Base-by-base conservation (phyloP, 2,329 filamentous ascomycete species). In the Aspergillus ruber region DNA sequence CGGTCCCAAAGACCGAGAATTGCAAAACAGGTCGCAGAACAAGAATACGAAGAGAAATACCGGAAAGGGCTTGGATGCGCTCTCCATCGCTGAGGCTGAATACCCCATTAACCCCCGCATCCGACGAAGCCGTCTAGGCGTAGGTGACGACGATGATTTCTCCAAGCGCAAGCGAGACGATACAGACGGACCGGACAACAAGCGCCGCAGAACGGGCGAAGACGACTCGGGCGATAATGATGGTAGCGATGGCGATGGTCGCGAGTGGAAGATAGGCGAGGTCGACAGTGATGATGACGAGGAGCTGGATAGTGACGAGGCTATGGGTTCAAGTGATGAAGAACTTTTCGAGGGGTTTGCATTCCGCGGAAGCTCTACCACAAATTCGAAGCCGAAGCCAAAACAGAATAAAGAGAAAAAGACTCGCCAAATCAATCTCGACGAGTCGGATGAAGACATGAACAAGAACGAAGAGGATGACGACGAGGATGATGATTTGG, bases 261-360 rank as follows among this genome's bases (percentile, higher is more conserved):
- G 94, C 59, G 83, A 87, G 61, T 95, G 89, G 89, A 84, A 79
- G 43, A 75, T 95, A 44, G 90, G 90, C 21, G 73, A 82, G 42
- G 81, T 84, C 18, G 80, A 78, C 43, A 80, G 78, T 40, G 82
- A 85, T 45, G 78, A 85, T 52, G 84, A 87, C 58, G 82, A 79
- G 46, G 82, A 85, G 52, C 72, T 88, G 47, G 83, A 87, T 62
- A 85, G 81, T 55, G 84, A 87, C 63, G 88, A 94, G 60, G 90
- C 91, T 2, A 89, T 95, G 74, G 88, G 89, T 3, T 84, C 88
- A 55, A 93, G 88, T 59, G 90, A 95, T 60, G 84, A 93, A 60
- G 90, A 95, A 63, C 80, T 78, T 53, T 94, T 95, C 55, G 82
- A 89, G 54, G 87, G 83, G 9, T 94, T 85, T 59, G 80, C 79